phyloP scores from a whole-genome alignment of 2,329 filamentous ascomycete genomes.

The Elsinoe perseae region DNA sequence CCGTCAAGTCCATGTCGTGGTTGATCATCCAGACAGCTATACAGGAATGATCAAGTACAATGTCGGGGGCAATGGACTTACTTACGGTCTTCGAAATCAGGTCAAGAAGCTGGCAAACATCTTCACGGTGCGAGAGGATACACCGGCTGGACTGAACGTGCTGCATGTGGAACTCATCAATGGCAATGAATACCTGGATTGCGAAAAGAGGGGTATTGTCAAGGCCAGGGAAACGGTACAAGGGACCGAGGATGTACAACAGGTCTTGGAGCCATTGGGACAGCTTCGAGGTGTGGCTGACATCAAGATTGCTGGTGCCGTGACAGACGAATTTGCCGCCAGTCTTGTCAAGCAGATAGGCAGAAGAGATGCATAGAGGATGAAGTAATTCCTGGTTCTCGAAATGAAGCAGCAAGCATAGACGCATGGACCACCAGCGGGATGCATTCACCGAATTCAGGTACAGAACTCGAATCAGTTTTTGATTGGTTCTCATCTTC shows the following conservation, averaged over 20 bases:
- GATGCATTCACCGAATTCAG: constrained; percentile 1
- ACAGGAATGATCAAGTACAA: constrained; percentile 48
- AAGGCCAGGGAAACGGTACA: constrained; percentile 25
- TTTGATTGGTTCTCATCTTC: constrained; percentile 2
- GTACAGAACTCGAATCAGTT: neutral
- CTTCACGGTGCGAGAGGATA: constrained; percentile 26
- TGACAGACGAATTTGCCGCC: constrained; percentile 33
- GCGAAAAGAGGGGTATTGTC: constrained; percentile 25
- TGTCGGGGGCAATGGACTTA: constrained; percentile 38
- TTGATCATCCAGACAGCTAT: constrained; percentile 43
- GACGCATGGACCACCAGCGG: neutral
- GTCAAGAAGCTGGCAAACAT: constrained; percentile 36
- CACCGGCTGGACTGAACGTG: constrained; percentile 21
- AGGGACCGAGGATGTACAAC: constrained; percentile 32
- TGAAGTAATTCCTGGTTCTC: neutral
- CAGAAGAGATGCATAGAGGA: constrained; percentile 19
- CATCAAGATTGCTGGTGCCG: constrained; percentile 32
- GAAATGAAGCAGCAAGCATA: neutral
- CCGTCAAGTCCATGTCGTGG: constrained; percentile 36
- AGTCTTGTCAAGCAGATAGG: constrained; percentile 27
- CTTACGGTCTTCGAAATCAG: constrained; percentile 35
- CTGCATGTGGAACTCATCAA: constrained; percentile 19
- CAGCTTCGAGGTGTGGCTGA: constrained; percentile 32
- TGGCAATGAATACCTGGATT: constrained; percentile 27
- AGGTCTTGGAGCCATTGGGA: constrained; percentile 37